phyloP scores from a whole-genome alignment of 1,284 basidiomycete species.

The Apiotrichum porosum region DNA sequence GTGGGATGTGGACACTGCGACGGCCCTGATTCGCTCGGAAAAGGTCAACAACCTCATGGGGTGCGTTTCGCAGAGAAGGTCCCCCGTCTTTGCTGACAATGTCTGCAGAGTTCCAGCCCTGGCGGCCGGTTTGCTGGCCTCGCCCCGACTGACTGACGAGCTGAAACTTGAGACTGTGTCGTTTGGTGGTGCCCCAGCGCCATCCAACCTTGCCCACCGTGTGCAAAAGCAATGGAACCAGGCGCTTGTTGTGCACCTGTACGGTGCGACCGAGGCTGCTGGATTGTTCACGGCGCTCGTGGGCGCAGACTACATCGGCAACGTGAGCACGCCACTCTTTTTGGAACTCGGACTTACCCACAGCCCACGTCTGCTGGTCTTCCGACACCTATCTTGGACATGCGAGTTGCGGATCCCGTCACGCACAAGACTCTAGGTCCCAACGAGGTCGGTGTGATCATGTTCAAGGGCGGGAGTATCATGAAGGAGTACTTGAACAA shows the following conservation, averaged over 20 bases:
- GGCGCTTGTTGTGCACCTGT: constrained; percentile 24
- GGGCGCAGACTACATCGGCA: constrained; percentile 33
- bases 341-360: no score
- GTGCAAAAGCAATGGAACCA: constrained; percentile 33
- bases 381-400: constrained; percentile 33
- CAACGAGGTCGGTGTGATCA: constrained; percentile 29
- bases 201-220: constrained; percentile 27
- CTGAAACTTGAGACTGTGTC: constrained; percentile 30
- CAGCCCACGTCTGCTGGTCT: constrained; percentile 17
- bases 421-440: constrained; percentile 16
- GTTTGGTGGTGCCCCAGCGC: constrained; percentile 42
- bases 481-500: constrained; percentile 35
- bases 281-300: constrained; percentile 34
- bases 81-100: no score
- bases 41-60: constrained; percentile 28
- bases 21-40: constrained; percentile 29
- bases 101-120: constrained; percentile 35
- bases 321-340: constrained; percentile 2
- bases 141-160: constrained; percentile 22
- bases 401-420: constrained; percentile 32
- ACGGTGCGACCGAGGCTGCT: constrained; percentile 43
- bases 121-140: constrained; percentile 30
- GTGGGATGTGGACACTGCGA: constrained; percentile 32
- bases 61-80: no score
- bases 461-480: constrained; percentile 34